Percentiles rank a stretch among this genome's conserved stretches.
Conservation (phyloP, 768 basidiomycete genomes). For the Termitomyces sp. region DNA sequence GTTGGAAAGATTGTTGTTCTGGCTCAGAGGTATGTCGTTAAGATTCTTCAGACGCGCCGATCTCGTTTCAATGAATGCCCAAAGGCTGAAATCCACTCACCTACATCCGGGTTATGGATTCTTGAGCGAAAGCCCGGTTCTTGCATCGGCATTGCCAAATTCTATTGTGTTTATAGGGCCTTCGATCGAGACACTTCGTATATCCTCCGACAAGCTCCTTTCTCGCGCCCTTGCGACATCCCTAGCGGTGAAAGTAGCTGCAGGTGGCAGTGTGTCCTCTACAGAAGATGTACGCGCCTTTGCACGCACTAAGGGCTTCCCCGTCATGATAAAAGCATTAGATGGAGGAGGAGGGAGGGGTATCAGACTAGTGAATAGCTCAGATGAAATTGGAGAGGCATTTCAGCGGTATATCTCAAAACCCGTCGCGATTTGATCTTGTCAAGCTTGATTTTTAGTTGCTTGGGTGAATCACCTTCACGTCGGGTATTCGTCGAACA, state of each 20-base stretch:
- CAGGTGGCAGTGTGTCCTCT: constrained; percentile 24
- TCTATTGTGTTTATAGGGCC: constrained; percentile 77
- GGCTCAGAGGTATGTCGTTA: constrained; percentile 20
- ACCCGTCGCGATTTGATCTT: background rate
- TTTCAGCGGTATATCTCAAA: constrained; percentile 51
- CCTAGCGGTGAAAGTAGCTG: constrained; percentile 25
- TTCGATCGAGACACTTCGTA: constrained; percentile 72
- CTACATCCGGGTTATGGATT: constrained; percentile 72
- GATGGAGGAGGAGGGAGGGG: constrained; percentile 90
- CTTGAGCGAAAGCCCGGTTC: constrained; percentile 79
- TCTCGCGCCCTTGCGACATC: constrained; percentile 30
- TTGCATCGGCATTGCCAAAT: constrained; percentile 74
- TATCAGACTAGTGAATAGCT: constrained; percentile 79
- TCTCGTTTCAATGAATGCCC: background rate
- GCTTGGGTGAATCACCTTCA: constrained; percentile 35
- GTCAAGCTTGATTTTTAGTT: constrained; percentile 15
- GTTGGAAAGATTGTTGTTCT: constrained; percentile 25
- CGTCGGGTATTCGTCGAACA: constrained; percentile 77
- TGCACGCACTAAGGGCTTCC: constrained; percentile 25
- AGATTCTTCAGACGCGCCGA: background rate
- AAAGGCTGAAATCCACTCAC: constrained; percentile 31
- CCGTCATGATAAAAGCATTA: constrained; percentile 87
- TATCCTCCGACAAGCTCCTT: constrained; percentile 44
- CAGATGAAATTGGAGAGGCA: constrained; percentile 66
- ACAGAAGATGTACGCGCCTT: constrained; percentile 25